phyloP scores from a whole-genome alignment of 495 filamentous ascomycete genomes.

The Collariella sp. region DNA sequence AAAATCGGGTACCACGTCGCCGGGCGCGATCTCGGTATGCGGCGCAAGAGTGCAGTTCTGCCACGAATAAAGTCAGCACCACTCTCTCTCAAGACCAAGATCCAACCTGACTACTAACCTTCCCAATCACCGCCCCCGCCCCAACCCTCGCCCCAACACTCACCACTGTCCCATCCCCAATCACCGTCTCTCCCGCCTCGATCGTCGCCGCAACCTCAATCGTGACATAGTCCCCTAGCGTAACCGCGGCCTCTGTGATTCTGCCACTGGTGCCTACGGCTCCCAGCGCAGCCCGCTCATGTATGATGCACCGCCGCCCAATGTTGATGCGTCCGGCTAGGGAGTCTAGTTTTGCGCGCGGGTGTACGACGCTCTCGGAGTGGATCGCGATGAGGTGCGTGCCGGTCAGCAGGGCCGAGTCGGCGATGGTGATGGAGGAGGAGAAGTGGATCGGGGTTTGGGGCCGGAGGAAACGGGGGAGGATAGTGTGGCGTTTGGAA shows the following conservation, averaged over 20 bases:
- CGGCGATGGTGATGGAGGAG: slow-evolving; percentile 61
- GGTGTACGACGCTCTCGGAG: slow-evolving; percentile 70
- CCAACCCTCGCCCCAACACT: slow-evolving; percentile 55
- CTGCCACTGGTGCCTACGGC: slow-evolving; percentile 27
- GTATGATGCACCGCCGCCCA: slow-evolving; percentile 64
- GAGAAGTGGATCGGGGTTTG: slow-evolving; percentile 65
- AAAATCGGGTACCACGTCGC: slow-evolving; percentile 51
- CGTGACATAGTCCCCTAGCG: slow-evolving; percentile 49
- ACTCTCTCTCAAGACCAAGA: not conserved
- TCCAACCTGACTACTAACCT: slow-evolving; percentile 37
- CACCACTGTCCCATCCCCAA: slow-evolving; percentile 56
- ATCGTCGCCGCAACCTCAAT: slow-evolving; percentile 55
- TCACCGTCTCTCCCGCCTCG: slow-evolving; percentile 47
- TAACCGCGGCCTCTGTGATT: slow-evolving; percentile 31
- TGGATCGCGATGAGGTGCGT: slow-evolving; percentile 63
- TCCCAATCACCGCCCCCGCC: slow-evolving; percentile 54
- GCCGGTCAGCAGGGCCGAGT: slow-evolving; percentile 64
- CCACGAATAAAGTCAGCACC: not conserved
- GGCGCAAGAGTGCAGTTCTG: slow-evolving; percentile 50
- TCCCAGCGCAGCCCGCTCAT: slow-evolving; percentile 60
- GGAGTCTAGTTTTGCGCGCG: slow-evolving; percentile 62
- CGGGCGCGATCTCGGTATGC: slow-evolving; percentile 41
- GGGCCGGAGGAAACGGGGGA: slow-evolving; percentile 38
- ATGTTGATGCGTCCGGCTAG: slow-evolving; percentile 61
- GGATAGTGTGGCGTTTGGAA: slow-evolving; percentile 44